phyloP scores from a whole-genome alignment of 306 rosid genomes.

The Hippophae rhamnoides region DNA sequence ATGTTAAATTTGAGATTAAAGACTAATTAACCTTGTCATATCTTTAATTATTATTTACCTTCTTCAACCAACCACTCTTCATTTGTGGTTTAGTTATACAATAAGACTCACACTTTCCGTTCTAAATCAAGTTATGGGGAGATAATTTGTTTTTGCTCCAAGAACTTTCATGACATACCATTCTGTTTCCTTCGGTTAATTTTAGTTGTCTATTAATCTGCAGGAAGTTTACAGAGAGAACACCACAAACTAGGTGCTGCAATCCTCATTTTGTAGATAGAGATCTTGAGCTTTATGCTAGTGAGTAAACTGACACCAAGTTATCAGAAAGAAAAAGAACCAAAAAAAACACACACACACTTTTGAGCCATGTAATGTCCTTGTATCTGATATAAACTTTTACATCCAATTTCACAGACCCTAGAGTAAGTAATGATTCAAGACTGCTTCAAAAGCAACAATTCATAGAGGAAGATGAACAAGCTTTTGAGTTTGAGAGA shows the following conservation, averaged over 20 bases:
- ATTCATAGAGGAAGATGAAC: slow-evolving; percentile 26
- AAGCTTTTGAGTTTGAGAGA: slow-evolving; percentile 26
- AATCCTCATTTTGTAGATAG: slow-evolving; percentile 25
- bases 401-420: slow-evolving; percentile 7
- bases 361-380: neutral
- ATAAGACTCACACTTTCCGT: no score
- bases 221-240: slow-evolving; percentile 36
- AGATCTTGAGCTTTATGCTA: slow-evolving; percentile 26
- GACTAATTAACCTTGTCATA: neutral
- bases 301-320: slow-evolving; percentile 16
- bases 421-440: slow-evolving; percentile 20
- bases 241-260: slow-evolving; percentile 11
- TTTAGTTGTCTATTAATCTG: neutral
- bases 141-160: neutral
- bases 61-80: neutral
- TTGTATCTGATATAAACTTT: neutral
- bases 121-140: neutral
- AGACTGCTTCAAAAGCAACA: slow-evolving; percentile 23
- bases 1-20: slow-evolving; percentile 3
- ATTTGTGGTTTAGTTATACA: neutral
- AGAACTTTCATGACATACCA: no score
- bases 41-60: neutral
- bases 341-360: no score
- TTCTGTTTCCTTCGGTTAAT: no score
- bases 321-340: neutral